Base-by-base conservation (phyloP, 257 asterid genomes). In the Leptodermis oblonga region DNA sequence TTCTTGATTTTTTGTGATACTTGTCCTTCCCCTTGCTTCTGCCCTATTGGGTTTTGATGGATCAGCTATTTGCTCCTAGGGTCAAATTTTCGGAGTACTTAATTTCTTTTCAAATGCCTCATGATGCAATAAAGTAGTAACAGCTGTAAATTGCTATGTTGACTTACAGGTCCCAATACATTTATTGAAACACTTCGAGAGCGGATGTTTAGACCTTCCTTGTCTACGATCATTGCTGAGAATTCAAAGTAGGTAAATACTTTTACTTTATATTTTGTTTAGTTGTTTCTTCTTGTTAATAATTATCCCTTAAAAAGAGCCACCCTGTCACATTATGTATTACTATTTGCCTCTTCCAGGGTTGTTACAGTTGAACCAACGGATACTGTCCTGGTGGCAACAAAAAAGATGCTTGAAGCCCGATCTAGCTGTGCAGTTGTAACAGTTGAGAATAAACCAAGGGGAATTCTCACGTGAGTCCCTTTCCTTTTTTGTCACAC, bases 231-330 rank as follows among this genome's bases (percentile, higher is more conserved):
- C 66, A 81, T 93, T 26, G 55, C 96, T 62, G 98, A 93, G 84
- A 88, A 93, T 85, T 83, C 98, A 93, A 93, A 90, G 98, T 93
- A 90, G 93, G 95, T 86, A 87, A n/a, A 90, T 88, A 88, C 78
- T 88, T 82, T 82, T 73, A 65, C 85, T 73, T 83, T 74, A 42
- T 66, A 10, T 49, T 42, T 76, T 5, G 25, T 25, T 7, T 62
- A 22, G 45, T 54, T 62, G 60, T 26, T 62, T 33, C n/a, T 56
- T 31, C 54, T 20, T 55, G 28, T n/a, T 48, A 31, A 62, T 66
- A 18, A 17, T 28, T 30, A 18, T 12, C 12, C 14, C 34, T 36
- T 5, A 36, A 43, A 30, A 25, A 14, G 60, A 64, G 14, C 39
- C 11, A 62, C 2, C 20, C 28, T 49, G 59, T 64, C 31, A 12